Percentiles rank a stretch among this genome's conserved stretches.
Evolutionary conservation across 2,329 filamentous ascomycete genomes (phyloP).

Genomic region (Coleophoma eucalyptorum): DNA sequence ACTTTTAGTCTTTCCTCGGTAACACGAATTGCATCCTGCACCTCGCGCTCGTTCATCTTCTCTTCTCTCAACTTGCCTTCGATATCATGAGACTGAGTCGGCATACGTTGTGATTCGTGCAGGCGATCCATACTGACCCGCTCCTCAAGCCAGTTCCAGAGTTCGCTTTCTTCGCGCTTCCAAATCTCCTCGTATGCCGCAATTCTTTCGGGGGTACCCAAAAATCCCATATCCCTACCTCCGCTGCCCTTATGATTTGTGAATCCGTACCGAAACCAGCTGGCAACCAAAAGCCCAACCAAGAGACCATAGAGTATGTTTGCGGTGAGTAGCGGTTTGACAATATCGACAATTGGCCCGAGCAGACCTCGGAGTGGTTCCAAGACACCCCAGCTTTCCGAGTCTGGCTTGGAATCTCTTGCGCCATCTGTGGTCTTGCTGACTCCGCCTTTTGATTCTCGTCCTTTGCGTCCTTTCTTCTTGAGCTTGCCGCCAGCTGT

Average conservation of each 20-base stretch:
- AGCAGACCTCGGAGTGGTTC: slow-evolving; percentile 71
- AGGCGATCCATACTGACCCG: slow-evolving; percentile 63
- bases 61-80: slow-evolving; percentile 20
- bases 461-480: slow-evolving; percentile 41
- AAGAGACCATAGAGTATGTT: slow-evolving; percentile 76
- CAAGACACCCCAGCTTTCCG: slow-evolving; percentile 70
- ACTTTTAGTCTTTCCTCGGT: slow-evolving; percentile 81
- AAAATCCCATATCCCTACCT: slow-evolving; percentile 32
- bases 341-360: slow-evolving; percentile 64
- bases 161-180: slow-evolving; percentile 29
- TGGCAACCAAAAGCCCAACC: slow-evolving; percentile 67
- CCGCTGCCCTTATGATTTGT: slow-evolving; percentile 26
- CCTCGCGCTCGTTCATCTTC: slow-evolving; percentile 22
- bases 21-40: slow-evolving; percentile 42
- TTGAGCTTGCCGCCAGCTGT: slow-evolving; percentile 51
- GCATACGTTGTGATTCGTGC: slow-evolving; percentile 44
- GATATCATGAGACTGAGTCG: slow-evolving; percentile 18
- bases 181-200: slow-evolving; percentile 89
- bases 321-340: slow-evolving; percentile 68
- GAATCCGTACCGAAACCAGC: slow-evolving; percentile 66
- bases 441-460: slow-evolving; percentile 39
- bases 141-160: slow-evolving; percentile 29
- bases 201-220: slow-evolving; percentile 57
- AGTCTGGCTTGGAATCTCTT: slow-evolving; percentile 25
- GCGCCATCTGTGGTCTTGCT: slow-evolving; percentile 33